phyloP scores from a whole-genome alignment of 176 grass and related monocot genomes.

The Poa pratensis region DNA sequence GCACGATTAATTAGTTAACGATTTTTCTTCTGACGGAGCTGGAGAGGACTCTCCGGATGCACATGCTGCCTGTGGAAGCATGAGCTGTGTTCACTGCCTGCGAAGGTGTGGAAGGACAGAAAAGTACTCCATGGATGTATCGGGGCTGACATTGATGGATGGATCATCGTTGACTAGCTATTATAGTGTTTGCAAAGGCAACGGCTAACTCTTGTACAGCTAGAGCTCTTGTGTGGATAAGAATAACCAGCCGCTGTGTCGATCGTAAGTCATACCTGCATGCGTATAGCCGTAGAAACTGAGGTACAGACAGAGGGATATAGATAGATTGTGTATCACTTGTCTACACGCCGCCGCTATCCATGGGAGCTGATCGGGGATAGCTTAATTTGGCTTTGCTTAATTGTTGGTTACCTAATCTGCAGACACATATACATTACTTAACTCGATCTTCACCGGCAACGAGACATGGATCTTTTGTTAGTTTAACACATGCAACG shows the following conservation, averaged over 20 bases:
- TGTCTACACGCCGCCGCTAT: slow-evolving; percentile 26
- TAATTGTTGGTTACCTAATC: neutral
- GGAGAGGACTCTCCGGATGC: slow-evolving; percentile 16
- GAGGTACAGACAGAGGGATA: neutral
- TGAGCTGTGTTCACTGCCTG: slow-evolving; percentile 1
- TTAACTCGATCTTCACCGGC: neutral
- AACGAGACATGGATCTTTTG: neutral
- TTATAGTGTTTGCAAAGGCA: slow-evolving; percentile 5
- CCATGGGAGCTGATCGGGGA: neutral
- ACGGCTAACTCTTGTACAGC: neutral
- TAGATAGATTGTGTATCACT: neutral
- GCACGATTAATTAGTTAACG: neutral
- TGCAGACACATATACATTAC: neutral
- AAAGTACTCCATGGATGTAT: neutral
- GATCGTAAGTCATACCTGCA: neutral
- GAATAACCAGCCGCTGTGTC: neutral
- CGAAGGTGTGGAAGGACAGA: neutral
- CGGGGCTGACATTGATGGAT: neutral
- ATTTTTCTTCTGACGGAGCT: neutral
- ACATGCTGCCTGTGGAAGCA: slow-evolving; percentile 33
- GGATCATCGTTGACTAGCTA: neutral
- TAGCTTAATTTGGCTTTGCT: neutral
- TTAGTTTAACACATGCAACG: neutral
- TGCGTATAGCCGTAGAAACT: slow-evolving; percentile 21
- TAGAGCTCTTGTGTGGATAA: neutral